Evolutionary conservation across 345 rosid species (phyloP), one percentile per base, ranked within the genome.

Genomic region (Populus deltoides): DNA sequence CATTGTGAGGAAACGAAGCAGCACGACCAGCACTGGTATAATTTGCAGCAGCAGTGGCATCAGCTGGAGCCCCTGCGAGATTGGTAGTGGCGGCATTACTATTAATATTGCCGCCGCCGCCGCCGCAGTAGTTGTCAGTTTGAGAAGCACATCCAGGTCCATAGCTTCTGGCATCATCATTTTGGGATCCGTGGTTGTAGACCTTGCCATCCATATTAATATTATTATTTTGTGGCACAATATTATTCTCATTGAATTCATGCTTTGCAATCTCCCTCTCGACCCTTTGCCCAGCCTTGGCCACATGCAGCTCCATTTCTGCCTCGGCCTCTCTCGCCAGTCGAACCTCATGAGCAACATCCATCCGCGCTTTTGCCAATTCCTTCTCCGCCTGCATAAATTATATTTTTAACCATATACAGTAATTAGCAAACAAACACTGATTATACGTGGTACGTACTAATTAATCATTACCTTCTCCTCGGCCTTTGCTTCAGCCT

Each of bases 281-380:
- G 0, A 83, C 82, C 71, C 47, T 73, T 7, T 81, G 71, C 3
- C 75, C 84, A 9, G 90, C 90, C 79, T 85, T 89, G 12, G 77
- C 72, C 10, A 78, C 90, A 39, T 89, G 92, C 75, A 85, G 25
- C 3, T 85, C 85, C 92, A 86, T 90, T 35, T 81, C 74, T 5
- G 89, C 92, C 71, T 90, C 88, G 2, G 91, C 92, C 74, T 84
- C 92, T 73, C 15, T 84, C 4, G 92, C 90, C 85, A 86, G 18
- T 43, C 90, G 84, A 16, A 85, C 87, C 85, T 90, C 91, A 17
- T 84, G 88, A 45, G 92, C 92, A 15, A 88, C 65, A 7, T 73
- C 85, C 77, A 68, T n/a, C 74, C 86, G 78, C 0, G 90, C 86
- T 83, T 85, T 88, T 11, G 87, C 87, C 33, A 78, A 12, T 2